Evolutionary conservation across 1,139 yeast genomes (phyloP), one percentile per base, ranked within the genome.

Genomic region (Geotrichum aggregatum): DNA sequence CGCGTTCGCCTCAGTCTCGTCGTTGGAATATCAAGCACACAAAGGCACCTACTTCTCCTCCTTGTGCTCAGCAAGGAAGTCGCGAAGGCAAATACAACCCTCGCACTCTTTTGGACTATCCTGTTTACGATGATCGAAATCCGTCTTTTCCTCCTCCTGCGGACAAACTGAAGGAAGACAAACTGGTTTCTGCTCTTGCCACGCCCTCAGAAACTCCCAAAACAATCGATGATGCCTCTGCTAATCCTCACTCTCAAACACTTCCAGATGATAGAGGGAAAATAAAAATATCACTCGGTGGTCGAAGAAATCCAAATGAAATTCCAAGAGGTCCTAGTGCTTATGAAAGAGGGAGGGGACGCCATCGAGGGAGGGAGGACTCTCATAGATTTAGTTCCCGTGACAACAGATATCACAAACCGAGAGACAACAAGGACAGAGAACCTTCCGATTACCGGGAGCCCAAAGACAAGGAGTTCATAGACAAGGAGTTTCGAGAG

Each of bases 291-390:
- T 42, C 43, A 3, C 39, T 49, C 21, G 33, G 52, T 21, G 44
- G 44, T 13, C 24, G 39, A 19, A 14, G 47, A 13, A 34, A 44
- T 36, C 45, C 45, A 31, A 43, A 43, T 10, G 42, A 39, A 3
- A 43, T 49, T 26, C 52, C 52, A 5, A 42, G 34, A 21, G 52
- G 52, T 16, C 52, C 52, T 3, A 49, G 52, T 30, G 46, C 52
- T 3, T 49, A 49, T 18, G 34, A 36, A 8, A 19, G 44, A 6
- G 24, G 18, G 4, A 36, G 44, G 19, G 28, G 28, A 5, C 28
- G 28, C 8, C 7, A 8, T 8, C 5, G 28, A 8, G 45, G 45
- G 21, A 31, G 44, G 31, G 39, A 40, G 14, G 45, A 49, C 6
- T 22, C 38, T 30, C 24, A 34, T 3, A 35, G 48, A 14, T 18